A percentile compares a stretch with the other conserved stretches of the same genome.
Evolutionary conservation across 345 rosid genomes (phyloP).

Genomic region (Sisymbrium altissimum): DNA sequence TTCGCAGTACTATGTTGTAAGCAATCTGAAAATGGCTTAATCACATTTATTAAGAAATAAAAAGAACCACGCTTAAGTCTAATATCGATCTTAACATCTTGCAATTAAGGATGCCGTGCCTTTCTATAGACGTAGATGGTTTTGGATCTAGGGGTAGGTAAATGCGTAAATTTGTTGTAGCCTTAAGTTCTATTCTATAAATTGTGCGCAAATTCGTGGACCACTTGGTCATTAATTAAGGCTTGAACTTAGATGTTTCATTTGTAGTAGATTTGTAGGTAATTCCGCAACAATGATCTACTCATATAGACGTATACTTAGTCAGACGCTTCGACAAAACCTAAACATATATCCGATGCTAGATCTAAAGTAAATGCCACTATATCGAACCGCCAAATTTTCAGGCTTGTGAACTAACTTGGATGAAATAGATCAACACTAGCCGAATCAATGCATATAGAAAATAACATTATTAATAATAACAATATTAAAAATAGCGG

Average conservation of each 20-base stretch:
- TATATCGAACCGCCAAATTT: neutral
- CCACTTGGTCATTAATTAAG: neutral
- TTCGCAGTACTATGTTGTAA: neutral
- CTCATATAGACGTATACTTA: neutral
- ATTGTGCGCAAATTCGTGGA: neutral
- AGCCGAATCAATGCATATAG: neutral
- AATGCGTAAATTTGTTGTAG: neutral
- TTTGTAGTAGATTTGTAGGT: neutral
- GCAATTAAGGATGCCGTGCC: neutral
- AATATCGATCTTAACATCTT: constrained; percentile 3
- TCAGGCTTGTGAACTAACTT: neutral
- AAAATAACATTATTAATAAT: neutral
- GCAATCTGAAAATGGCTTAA: neutral
- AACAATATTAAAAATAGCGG: neutral
- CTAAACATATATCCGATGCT: neutral
- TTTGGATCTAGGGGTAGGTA: neutral
- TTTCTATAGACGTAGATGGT: neutral
- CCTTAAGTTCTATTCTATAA: neutral
- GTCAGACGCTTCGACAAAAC: neutral
- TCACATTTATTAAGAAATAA: constrained; percentile 5
- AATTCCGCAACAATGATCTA: neutral
- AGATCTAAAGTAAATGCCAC: neutral
- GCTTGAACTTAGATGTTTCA: neutral
- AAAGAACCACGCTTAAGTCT: neutral
- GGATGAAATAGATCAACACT: neutral